Conservation (phyloP, 106 monocot genomes). For the Iris macrosiphon region DNA sequence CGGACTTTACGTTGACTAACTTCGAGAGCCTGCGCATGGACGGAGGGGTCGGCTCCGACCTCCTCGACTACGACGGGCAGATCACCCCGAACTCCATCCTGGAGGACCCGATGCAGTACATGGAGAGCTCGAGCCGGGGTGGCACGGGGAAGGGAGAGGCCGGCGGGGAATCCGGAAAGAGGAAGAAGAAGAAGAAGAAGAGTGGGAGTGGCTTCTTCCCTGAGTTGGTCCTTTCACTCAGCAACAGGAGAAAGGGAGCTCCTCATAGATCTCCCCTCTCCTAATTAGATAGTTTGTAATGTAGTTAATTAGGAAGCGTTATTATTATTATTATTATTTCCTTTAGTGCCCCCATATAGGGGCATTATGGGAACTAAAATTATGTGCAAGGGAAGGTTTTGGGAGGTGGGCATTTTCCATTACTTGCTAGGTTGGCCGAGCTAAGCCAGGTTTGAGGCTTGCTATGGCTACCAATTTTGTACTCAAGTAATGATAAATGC, state of each 20-base stretch:
- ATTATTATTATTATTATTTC: no score
- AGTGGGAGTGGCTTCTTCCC: slow-evolving; percentile 47
- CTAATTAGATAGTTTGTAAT: slow-evolving; percentile 8
- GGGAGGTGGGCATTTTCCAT: background rate
- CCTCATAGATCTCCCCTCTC: slow-evolving; percentile 77
- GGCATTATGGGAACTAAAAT: slow-evolving; percentile 7
- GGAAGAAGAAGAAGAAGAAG: slow-evolving; percentile 8
- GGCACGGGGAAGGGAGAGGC: background rate
- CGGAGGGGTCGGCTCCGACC: slow-evolving; percentile 34
- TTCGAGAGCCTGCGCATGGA: slow-evolving; percentile 66
- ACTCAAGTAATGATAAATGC: slow-evolving; percentile 12
- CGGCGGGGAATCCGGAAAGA: background rate
- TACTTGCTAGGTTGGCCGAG: slow-evolving; percentile 13
- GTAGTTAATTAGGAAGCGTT: no score
- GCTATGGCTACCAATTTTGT: slow-evolving; percentile 21
- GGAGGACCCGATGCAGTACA: slow-evolving; percentile 34
- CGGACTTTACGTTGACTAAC: slow-evolving; percentile 42
- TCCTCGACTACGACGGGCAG: slow-evolving; percentile 46
- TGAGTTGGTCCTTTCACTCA: slow-evolving; percentile 54
- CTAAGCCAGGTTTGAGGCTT: slow-evolving; percentile 9
- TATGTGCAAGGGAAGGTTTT: background rate
- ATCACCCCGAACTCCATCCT: slow-evolving; percentile 59
- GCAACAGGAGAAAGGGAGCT: slow-evolving; percentile 81
- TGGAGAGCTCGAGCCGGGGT: slow-evolving; percentile 9
- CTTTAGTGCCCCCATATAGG: slow-evolving; percentile 8